A percentile compares a stretch with the other conserved stretches of the same genome.
phyloP scores from a whole-genome alignment of 2,329 filamentous ascomycete species.

The Geoglossum cookeanum region DNA sequence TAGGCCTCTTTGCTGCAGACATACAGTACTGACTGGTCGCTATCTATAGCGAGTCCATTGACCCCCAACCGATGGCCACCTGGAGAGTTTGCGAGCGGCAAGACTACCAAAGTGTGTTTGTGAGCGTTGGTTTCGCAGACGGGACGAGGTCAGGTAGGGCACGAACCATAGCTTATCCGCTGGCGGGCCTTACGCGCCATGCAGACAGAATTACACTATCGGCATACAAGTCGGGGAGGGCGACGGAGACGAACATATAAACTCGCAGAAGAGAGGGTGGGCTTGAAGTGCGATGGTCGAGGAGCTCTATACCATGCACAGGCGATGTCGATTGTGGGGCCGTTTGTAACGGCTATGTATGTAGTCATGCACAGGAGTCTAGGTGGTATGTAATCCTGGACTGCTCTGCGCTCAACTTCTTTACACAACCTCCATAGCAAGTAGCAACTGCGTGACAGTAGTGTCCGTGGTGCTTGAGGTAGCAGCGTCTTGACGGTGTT shows the following conservation, averaged over 20 bases:
- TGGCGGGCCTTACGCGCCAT: constrained; percentile 34
- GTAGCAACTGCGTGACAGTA: not conserved
- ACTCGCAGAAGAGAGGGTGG: not conserved
- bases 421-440: too few species aligned
- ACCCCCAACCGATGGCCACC: constrained; percentile 87
- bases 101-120: constrained; percentile 28
- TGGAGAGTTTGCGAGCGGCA: constrained; percentile 51
- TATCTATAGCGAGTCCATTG: constrained; percentile 81
- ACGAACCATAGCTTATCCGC: constrained; percentile 33
- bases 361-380: not conserved
- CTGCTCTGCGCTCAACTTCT: not conserved
- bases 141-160: not conserved
- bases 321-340: not conserved
- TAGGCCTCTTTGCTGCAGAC: constrained; percentile 17
- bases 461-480: not conserved
- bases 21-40: constrained; percentile 68
- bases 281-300: not conserved
- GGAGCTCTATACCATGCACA: not conserved
- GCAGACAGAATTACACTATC: constrained; percentile 3
- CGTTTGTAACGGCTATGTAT: too few species aligned
- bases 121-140: constrained; percentile 5
- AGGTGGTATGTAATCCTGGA: not conserved
- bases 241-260: not conserved
- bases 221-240: not conserved
- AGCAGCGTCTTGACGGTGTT: not conserved